Evolutionary conservation across 2,329 filamentous ascomycete genomes (phyloP).

Genomic region (Stromatinia cepivora): DNA sequence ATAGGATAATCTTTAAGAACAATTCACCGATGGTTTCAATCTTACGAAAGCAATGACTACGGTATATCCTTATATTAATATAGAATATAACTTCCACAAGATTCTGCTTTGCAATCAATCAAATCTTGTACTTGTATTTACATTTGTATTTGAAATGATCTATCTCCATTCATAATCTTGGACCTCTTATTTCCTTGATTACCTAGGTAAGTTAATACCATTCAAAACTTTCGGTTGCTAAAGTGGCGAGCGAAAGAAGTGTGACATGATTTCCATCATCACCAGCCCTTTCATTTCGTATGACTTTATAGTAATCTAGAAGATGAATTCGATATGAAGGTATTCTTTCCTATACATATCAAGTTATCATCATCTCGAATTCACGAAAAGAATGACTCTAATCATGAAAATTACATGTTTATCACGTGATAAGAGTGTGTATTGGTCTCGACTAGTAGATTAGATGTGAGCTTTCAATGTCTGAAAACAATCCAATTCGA

Average conservation of each 20-base stretch:
- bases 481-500: too few species aligned
- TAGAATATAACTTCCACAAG: neutral
- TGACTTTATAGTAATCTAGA: neutral
- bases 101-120: neutral
- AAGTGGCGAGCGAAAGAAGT: slow-evolving; percentile 13
- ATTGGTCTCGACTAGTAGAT: neutral
- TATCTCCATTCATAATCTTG: too few species aligned
- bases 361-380: neutral
- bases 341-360: too few species aligned
- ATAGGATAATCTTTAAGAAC: neutral
- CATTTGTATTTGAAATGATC: too few species aligned
- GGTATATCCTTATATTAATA: neutral
- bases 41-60: neutral
- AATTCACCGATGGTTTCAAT: neutral
- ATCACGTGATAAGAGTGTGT: neutral
- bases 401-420: neutral
- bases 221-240: neutral
- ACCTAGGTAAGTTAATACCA: neutral
- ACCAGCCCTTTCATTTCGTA: slow-evolving; percentile 9
- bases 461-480: too few species aligned
- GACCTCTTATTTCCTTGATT: neutral
- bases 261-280: slow-evolving; percentile 10
- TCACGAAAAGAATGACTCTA: neutral
- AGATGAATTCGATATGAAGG: neutral
- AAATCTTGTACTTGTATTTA: too few species aligned